Percentiles rank a stretch among this genome's conserved stretches.
Conservation (phyloP, 768 basidiomycete species). For the Cystofilobasidium bisporidii region DNA sequence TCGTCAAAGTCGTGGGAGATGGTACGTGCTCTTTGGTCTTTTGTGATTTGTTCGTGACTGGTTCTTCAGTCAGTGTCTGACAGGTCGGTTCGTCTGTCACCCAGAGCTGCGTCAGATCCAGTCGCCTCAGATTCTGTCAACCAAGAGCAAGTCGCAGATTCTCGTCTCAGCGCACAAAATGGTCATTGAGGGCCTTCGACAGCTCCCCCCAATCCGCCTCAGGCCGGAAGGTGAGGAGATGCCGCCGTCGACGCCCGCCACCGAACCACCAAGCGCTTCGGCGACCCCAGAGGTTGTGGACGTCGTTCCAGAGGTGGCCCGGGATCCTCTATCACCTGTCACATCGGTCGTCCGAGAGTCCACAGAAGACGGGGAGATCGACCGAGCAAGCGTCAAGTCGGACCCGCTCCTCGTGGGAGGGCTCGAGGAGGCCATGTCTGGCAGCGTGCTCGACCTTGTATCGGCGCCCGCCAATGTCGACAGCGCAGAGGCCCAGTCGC, state of each 20-base stretch:
- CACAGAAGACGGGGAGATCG: background rate
- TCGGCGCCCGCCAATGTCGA: background rate
- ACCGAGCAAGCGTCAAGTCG: background rate
- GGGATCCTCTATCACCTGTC: background rate
- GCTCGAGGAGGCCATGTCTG: conserved; percentile 37
- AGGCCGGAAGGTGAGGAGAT: conserved; percentile 50
- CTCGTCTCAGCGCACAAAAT: conserved; percentile 76
- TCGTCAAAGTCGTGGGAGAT: conserved; percentile 66
- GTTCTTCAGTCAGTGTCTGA: too few species aligned
- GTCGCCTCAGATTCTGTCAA: conserved; percentile 47
- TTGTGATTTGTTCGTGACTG: too few species aligned
- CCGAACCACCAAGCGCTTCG: background rate
- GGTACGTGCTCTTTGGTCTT: conserved; percentile 50
- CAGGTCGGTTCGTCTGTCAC: too few species aligned
- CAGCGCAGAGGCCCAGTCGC: background rate
- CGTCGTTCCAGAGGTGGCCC: background rate
- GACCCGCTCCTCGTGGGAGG: background rate
- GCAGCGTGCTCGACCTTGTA: conserved; percentile 30
- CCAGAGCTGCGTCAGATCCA: conserved; percentile 54
- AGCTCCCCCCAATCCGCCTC: conserved; percentile 62
- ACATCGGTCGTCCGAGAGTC: background rate
- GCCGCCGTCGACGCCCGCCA: background rate
- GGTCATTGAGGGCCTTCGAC: conserved; percentile 70
- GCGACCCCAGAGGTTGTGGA: background rate
- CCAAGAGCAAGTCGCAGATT: conserved; percentile 67